These are phyloP conservation scores for Metarhizium album DNA, from an alignment of 2,329 filamentous ascomycete genomes.

Conservation along the genomic window DNA sequence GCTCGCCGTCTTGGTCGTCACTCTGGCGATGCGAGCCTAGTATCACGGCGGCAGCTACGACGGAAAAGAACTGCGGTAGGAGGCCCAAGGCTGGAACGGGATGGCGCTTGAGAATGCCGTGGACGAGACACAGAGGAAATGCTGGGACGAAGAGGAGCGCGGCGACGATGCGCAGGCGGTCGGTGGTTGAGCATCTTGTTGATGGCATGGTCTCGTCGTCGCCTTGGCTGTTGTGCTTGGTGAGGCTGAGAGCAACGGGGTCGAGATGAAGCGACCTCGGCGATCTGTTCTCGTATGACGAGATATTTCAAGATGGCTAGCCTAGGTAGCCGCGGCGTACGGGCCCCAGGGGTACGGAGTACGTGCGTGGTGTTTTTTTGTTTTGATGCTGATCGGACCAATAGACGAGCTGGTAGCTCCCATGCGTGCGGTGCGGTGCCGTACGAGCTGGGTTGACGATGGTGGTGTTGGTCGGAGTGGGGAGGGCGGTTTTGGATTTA, in stretches of 20 bases:
- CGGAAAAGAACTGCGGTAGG: conserved; percentile 27
- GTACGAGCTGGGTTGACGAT: too few species aligned
- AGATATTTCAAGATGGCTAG: too few species aligned
- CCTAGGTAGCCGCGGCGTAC: too few species aligned
- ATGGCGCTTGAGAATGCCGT: conserved; percentile 24
- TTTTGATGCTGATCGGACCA: neutral
- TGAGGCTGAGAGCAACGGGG: too few species aligned
- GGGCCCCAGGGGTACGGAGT: too few species aligned
- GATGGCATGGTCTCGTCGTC: neutral
- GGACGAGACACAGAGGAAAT: conserved; percentile 27
- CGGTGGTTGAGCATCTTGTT: neutral
- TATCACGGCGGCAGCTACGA: conserved; percentile 15
- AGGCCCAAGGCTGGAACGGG: conserved; percentile 28
- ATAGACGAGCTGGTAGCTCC: neutral
- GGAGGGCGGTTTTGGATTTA: too few species aligned
- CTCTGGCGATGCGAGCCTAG: conserved; percentile 9
- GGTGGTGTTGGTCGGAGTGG: too few species aligned
- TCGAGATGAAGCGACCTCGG: conserved; percentile 1
- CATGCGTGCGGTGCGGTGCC: neutral
- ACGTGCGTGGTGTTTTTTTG: too few species aligned
- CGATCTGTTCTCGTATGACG: neutral
- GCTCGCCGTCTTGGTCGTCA: neutral
- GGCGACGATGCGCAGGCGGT: conserved; percentile 23
- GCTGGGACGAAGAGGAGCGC: conserved; percentile 27
- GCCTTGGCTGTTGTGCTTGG: too few species aligned